Evolutionary conservation across 768 basidiomycete species (phyloP), one percentile per base, ranked within the genome.

Genomic region (Tephrocybe sp.): DNA sequence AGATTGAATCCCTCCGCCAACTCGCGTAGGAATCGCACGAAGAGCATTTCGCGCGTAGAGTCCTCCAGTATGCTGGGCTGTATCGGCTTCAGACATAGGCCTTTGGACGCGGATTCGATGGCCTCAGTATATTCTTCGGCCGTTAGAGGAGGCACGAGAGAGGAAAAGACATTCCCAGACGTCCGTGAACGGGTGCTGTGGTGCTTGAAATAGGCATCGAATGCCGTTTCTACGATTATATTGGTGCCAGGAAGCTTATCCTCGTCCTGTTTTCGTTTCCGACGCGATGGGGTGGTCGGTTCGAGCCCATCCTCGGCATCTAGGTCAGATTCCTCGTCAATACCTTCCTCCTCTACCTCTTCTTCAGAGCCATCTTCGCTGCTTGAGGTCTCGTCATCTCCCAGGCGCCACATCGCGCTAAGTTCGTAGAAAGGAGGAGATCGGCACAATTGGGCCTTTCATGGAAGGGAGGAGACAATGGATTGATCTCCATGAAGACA

Each of bases 1-100:
- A 97, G 69, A 64, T 91, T 94, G 74, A 93, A 97, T 1, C 92
- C 94, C 62, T 85, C 79, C 2, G 73, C 70, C 21, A 97, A 75
- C 65, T 97, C 92, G 53, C 74, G 70, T 37, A 79, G 67, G 63
- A 86, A 88, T 36, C 83, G 78, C 19, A 74, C 69, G 59, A 87
- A 84, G 15, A 80, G 68, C 4, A 63, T 55, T 29, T 66, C 57
- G 61, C 70, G 60, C 45, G 65, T 50, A 21, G 66, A 45, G 42
- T 67, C 64, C 47, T 62, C 52, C 30, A 72, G 52, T 34, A 75
- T 62, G 39, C 47, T 59, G 8, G 71, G 68, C 42, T 70, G 59
- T 18, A 74, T 57, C n/a, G 61, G 55, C 16, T 62, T 62, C 12
- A 69, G 50, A 13, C 64, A 62, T 7, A 60, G 49, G 22, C 49